Conservation (phyloP, 2,329 filamentous ascomycete species). For the Alternaria triticina region DNA sequence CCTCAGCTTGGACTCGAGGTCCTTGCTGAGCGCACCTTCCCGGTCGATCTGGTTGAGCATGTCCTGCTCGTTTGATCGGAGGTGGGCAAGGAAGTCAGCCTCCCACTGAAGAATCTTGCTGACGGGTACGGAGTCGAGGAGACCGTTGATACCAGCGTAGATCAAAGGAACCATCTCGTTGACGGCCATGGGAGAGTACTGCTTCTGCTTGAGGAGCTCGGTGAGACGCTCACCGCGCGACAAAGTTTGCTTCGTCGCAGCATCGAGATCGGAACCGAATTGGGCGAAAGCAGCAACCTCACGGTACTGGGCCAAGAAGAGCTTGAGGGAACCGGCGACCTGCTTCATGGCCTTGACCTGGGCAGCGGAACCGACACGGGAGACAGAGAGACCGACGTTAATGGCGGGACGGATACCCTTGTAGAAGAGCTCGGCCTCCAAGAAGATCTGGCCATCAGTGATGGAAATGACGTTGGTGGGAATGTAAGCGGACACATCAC, state of each 20-base stretch:
- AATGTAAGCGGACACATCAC: slow-evolving; percentile 99
- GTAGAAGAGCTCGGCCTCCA: slow-evolving; percentile 99
- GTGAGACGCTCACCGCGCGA: slow-evolving; percentile 98
- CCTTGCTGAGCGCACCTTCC: slow-evolving; percentile 96
- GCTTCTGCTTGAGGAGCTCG: slow-evolving; percentile 99
- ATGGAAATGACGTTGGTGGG: slow-evolving; percentile 99
- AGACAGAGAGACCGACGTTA: slow-evolving; percentile 99
- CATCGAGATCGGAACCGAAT: slow-evolving; percentile 99
- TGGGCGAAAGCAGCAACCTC: slow-evolving; percentile 99
- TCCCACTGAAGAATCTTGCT: slow-evolving; percentile 93
- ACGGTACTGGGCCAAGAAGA: slow-evolving; percentile 99
- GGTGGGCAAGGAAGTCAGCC: slow-evolving; percentile 88
- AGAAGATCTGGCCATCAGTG: slow-evolving; percentile 98
- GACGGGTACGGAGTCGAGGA: slow-evolving; percentile 88
- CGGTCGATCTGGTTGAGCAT: slow-evolving; percentile 87
- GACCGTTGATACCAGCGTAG: slow-evolving; percentile 98
- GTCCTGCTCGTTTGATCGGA: slow-evolving; percentile 88
- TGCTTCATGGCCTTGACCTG: slow-evolving; percentile 99
- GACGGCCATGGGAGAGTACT: slow-evolving; percentile 98
- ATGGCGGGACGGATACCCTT: slow-evolving; percentile 99
- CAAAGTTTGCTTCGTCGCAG: slow-evolving; percentile 98
- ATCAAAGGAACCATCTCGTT: slow-evolving; percentile 99
- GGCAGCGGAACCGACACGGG: slow-evolving; percentile 98
- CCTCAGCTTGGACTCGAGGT: slow-evolving; percentile 82
- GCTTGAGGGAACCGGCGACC: slow-evolving; percentile 98